phyloP scores from a whole-genome alignment of 345 rosid genomes.

The Ceriops decandra region DNA sequence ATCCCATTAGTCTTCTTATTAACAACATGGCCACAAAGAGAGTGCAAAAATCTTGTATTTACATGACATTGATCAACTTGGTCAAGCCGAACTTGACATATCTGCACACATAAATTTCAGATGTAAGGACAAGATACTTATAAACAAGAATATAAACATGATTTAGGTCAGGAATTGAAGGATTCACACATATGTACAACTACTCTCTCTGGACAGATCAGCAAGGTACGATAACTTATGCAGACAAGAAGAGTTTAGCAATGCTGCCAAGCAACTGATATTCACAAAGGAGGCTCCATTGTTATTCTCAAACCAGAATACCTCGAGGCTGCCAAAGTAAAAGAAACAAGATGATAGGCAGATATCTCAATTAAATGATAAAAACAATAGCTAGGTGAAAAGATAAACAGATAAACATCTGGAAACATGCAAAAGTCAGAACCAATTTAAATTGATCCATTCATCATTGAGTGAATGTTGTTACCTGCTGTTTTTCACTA shows the following conservation, averaged over 20 bases:
- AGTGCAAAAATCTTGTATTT: slow-evolving; percentile 53
- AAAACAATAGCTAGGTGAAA: slow-evolving; percentile 1
- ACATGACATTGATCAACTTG: slow-evolving; percentile 63
- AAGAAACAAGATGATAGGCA: slow-evolving; percentile 12
- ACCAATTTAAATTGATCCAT: background rate
- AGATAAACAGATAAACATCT: background rate
- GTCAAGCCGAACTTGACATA: slow-evolving; percentile 68
- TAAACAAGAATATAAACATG: background rate
- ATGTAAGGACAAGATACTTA: slow-evolving; percentile 5
- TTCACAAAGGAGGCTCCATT: slow-evolving; percentile 59
- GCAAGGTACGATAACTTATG: slow-evolving; percentile 54
- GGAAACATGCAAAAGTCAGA: background rate
- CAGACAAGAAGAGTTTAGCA: slow-evolving; percentile 80
- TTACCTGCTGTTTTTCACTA: slow-evolving; percentile 48
- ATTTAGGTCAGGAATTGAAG: background rate
- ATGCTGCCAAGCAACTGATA: slow-evolving; percentile 79
- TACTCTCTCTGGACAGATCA: slow-evolving; percentile 41
- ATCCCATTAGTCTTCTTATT: slow-evolving; percentile 37
- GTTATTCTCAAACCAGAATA: slow-evolving; percentile 64
- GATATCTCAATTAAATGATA: slow-evolving; percentile 1
- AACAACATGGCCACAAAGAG: slow-evolving; percentile 63
- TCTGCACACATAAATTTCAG: slow-evolving; percentile 34
- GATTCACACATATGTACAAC: slow-evolving; percentile 42
- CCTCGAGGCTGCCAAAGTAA: slow-evolving; percentile 54
- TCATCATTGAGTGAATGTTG: slow-evolving; percentile 10